Evolutionary conservation across 306 rosid genomes (phyloP), one percentile per base, ranked within the genome.

Genomic region (Quercus glauca): DNA sequence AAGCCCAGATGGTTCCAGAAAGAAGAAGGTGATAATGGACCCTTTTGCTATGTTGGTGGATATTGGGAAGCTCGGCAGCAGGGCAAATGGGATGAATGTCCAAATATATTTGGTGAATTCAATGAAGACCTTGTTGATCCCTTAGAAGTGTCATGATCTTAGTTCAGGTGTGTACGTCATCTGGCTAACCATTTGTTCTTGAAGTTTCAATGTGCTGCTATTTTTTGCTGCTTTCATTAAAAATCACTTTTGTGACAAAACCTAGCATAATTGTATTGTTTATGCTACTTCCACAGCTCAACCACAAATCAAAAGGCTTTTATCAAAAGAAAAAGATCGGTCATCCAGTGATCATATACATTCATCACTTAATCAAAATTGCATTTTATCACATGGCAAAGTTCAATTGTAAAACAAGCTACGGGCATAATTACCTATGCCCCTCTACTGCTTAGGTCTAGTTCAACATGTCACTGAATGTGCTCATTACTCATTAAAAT

Each of bases 11-110:
- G 99, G 99, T 95, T 95, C 64, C 79, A 85, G 60, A 87, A 83
- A 83, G 93, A 88, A 55, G 86, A 88, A 55, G 86, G 86, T 23
- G 97, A 89, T 84, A 81, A 88, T 19, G 97, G 92, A 76, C 81
- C 96, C 4, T 95, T 89, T 76, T 85, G 82, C 67, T 93, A 87
- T 79, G 72, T 73, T n/a, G 98, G 98, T 10, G 94, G 98, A 25
- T 95, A 95, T 59, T 95, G 99, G 99, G 98, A 95, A 88, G 85
- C 97, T 4, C 90, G 90, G 77, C 83, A 71, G 73, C 87, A 4
- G 69, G 90, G 94, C 79, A 85, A 78, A 67, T 95, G 99, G 99
- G 88, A 87, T 79, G 91, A 70, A 67, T 95, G 99, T 81, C 97
- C 97, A 71, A 65, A 90, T 78, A 93, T 95, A 71, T 95, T 93